Evolutionary conservation across 768 basidiomycete genomes (phyloP).

Genomic region (Mycena pura): DNA sequence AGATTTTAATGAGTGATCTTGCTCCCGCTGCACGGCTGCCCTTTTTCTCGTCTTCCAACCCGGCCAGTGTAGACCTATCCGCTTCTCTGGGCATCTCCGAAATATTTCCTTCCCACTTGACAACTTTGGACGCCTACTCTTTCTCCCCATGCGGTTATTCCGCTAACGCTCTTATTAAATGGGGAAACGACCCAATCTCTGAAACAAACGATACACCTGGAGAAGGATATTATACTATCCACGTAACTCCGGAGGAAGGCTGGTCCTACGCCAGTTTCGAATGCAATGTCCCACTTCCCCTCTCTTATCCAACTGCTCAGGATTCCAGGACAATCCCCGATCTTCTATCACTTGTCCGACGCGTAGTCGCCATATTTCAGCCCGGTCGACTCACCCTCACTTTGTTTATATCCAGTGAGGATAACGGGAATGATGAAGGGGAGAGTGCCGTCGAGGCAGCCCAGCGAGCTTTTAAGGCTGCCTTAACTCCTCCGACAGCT

Average conservation of each 20-base stretch:
- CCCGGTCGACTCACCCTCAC: conserved; percentile 87
- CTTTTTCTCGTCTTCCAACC: conserved; percentile 64
- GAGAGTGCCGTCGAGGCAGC: conserved; percentile 71
- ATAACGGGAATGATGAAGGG: conserved; percentile 52
- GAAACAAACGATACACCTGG: conserved; percentile 39
- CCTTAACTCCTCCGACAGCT: conserved; percentile 49
- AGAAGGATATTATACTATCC: conserved; percentile 98
- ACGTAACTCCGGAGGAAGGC: conserved; percentile 97
- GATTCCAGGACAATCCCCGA: conserved; percentile 63
- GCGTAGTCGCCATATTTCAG: conserved; percentile 92
- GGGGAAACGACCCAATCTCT: conserved; percentile 48
- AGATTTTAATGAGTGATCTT: conserved; percentile 96
- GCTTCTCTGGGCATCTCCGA: conserved; percentile 76
- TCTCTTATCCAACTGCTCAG: conserved; percentile 37
- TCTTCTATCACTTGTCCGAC: conserved; percentile 79
- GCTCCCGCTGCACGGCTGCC: conserved; percentile 74
- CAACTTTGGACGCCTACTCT: conserved; percentile 89
- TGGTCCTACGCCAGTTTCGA: conserved; percentile 99
- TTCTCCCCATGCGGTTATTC: conserved; percentile 97
- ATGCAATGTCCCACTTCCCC: conserved; percentile 86
- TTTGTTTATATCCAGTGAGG: conserved; percentile 82
- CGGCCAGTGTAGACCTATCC: conserved; percentile 62
- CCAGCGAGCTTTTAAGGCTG: conserved; percentile 75
- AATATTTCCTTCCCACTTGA: conserved; percentile 81
- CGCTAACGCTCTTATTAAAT: conserved; percentile 86